Evolutionary conservation across 2,329 filamentous ascomycete genomes (phyloP).

Genomic region (Stromatinia cepivora): DNA sequence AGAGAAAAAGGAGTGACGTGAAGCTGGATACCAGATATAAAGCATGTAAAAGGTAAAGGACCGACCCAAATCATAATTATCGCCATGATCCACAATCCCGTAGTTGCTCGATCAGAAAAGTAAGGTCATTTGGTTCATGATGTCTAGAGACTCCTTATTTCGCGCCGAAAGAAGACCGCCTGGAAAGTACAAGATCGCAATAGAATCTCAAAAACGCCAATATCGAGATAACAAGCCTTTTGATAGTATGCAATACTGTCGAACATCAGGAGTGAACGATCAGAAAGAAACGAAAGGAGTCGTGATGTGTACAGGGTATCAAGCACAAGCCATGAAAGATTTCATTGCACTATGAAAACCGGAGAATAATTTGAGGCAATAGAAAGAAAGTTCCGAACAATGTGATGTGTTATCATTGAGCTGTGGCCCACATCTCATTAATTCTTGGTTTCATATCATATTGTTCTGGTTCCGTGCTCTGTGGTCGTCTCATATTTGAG

Average conservation of each 20-base stretch:
- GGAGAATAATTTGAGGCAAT: constrained; percentile 2
- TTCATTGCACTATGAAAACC: constrained; percentile 18
- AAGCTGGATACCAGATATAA: not conserved
- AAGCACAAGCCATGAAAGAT: constrained; percentile 29
- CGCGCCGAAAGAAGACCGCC: constrained; percentile 4
- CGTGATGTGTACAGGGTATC: constrained; percentile 39
- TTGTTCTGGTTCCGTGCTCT: constrained; percentile 70
- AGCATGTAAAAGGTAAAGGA: not conserved
- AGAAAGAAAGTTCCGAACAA: not conserved
- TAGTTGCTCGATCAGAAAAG: not conserved
- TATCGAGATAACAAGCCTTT: constrained; percentile 21
- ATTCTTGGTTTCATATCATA: constrained; percentile 63
- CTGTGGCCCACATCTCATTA: constrained; percentile 54
- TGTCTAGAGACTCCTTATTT: constrained; percentile 2
- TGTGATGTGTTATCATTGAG: constrained; percentile 44
- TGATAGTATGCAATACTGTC: constrained; percentile 30
- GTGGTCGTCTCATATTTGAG: constrained; percentile 67
- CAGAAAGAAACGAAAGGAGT: constrained; percentile 20
- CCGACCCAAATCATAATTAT: constrained; percentile 1
- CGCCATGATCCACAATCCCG: constrained; percentile 1
- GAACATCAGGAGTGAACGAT: constrained; percentile 26
- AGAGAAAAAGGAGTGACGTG: not conserved
- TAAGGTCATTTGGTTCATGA: not conserved
- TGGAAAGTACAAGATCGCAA: constrained; percentile 3
- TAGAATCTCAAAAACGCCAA: constrained; percentile 16